Evolutionary conservation across 441 rosid species (phyloP).

Genomic region (Euphorbia schlechtendalii): DNA sequence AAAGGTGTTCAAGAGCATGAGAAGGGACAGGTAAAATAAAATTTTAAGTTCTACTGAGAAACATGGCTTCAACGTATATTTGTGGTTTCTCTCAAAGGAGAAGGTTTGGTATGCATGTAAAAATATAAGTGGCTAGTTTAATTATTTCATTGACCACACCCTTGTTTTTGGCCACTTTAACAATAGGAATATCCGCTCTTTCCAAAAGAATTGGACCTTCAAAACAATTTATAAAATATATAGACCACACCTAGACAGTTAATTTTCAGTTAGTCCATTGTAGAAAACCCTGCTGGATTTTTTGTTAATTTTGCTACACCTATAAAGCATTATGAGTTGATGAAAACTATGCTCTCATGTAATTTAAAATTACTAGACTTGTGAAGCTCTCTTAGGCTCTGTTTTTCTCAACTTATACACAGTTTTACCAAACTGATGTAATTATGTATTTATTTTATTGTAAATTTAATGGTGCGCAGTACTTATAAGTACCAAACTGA

Average conservation of each 20-base stretch:
- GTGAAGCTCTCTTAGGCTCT: neutral
- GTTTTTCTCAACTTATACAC: no score
- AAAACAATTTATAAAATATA: neutral
- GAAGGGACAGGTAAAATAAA: conserved; percentile 69
- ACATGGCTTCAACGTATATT: neutral
- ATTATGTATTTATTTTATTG: no score
- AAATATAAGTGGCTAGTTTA: neutral
- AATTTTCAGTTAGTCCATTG: no score
- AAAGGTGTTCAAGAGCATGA: conserved; percentile 83
- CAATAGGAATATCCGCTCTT: neutral
- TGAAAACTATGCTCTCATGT: neutral
- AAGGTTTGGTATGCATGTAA: neutral
- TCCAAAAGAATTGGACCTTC: neutral
- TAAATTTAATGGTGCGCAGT: no score
- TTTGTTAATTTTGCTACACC: neutral
- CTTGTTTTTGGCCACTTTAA: neutral
- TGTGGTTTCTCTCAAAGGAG: neutral
- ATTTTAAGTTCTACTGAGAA: conserved; percentile 6
- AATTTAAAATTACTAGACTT: neutral
- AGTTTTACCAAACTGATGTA: no score
- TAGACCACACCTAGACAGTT: neutral
- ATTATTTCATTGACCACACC: neutral
- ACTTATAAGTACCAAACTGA: no score
- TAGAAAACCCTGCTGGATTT: neutral
- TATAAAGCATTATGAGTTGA: neutral